phyloP scores from a whole-genome alignment of 177 flowering plant genomes.

The Vitis hybrid region DNA sequence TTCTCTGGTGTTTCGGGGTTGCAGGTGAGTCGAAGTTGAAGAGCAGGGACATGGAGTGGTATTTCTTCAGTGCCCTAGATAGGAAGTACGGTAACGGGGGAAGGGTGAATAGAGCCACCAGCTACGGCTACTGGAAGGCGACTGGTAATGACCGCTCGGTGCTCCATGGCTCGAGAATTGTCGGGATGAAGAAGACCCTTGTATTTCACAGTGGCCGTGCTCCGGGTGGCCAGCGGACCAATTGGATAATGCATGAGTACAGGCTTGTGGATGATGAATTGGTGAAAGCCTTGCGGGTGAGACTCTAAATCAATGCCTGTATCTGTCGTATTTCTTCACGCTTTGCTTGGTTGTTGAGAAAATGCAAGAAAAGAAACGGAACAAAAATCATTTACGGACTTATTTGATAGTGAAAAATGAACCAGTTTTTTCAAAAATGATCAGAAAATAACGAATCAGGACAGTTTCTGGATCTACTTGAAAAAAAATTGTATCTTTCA shows the following conservation, averaged over 20 bases:
- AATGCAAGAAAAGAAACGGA: neutral
- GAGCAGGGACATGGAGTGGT: conserved; percentile 82
- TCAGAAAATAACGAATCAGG: too few relatives aligned
- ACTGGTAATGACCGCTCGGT: conserved; percentile 84
- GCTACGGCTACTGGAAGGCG: conserved; percentile 88
- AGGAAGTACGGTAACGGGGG: conserved; percentile 80
- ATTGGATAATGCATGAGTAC: conserved; percentile 99
- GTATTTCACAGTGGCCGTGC: conserved; percentile 86
- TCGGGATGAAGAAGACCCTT: conserved; percentile 89
- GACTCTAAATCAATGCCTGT: neutral
- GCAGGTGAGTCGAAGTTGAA: conserved; percentile 58
- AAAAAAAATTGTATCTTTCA: too few relatives aligned
- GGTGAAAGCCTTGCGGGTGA: conserved; percentile 50
- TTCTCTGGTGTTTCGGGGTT: conserved; percentile 6
- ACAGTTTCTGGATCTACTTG: too few relatives aligned
- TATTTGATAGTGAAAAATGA: too few relatives aligned
- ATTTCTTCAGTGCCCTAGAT: conserved; percentile 75
- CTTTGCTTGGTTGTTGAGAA: neutral
- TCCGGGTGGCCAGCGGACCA: conserved; percentile 73
- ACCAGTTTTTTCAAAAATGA: too few relatives aligned
- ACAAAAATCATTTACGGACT: too few relatives aligned
- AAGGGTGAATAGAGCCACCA: conserved; percentile 75
- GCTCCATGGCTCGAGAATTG: conserved; percentile 24
- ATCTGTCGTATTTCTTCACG: neutral
- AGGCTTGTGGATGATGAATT: conserved; percentile 63